Conservation (phyloP, 345 rosid genomes). For the Citrus inodora region DNA sequence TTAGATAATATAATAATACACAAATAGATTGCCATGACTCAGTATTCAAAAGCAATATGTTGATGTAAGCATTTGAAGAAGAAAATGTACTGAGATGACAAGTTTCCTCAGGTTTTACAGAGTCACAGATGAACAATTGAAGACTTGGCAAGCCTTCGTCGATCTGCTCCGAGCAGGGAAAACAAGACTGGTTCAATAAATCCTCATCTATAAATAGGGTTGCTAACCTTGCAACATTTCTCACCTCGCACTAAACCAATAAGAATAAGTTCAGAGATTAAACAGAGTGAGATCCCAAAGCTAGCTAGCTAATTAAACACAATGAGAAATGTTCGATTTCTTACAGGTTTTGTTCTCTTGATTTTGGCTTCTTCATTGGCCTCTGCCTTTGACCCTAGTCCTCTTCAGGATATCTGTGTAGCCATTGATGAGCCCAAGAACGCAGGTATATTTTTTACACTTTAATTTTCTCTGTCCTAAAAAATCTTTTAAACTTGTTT, state of each 20-base stretch:
- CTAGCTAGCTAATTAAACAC: neutral
- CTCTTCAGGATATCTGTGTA: neutral
- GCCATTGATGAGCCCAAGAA: neutral
- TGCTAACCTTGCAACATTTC: neutral
- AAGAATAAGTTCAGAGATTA: neutral
- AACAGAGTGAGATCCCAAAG: too few species aligned
- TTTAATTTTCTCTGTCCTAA: too few species aligned
- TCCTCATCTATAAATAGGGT: neutral
- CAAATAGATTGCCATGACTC: neutral
- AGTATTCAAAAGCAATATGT: neutral
- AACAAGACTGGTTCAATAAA: neutral
- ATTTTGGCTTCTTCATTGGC: neutral
- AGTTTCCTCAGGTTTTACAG: neutral
- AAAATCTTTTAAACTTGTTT: too few species aligned
- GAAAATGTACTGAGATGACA: too few species aligned
- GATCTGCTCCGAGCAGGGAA: neutral
- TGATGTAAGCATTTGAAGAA: neutral
- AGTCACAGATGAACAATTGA: neutral
- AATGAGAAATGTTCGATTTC: neutral
- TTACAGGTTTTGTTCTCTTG: neutral
- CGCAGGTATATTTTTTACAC: neutral
- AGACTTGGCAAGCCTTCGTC: neutral
- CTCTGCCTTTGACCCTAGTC: neutral
- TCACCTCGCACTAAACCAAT: neutral
- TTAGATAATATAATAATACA: neutral